Evolutionary conservation across 139 green algal genomes (phyloP).

Genomic region (Coccomyxa sp.): DNA sequence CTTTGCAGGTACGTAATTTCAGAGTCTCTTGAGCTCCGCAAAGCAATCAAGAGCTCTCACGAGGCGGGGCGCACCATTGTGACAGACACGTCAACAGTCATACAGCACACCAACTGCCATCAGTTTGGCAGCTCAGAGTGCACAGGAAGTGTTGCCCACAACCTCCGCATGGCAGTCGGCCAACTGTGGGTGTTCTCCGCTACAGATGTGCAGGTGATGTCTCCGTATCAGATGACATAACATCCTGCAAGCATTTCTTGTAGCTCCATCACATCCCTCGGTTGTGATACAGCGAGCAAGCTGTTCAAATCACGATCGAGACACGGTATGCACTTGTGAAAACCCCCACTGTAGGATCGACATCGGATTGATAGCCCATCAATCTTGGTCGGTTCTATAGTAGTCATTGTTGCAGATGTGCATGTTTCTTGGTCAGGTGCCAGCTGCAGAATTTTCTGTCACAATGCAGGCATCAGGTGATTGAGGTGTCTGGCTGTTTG

Average conservation of each 20-base stretch:
- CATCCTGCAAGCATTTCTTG: neutral
- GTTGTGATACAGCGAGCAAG: neutral
- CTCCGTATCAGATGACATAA: neutral
- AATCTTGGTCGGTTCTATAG: neutral
- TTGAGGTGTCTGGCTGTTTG: neutral
- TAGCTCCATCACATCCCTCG: neutral
- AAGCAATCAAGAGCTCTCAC: neutral
- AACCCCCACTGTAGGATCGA: no score
- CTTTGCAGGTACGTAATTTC: neutral
- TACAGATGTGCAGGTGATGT: neutral
- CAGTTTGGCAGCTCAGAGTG: neutral
- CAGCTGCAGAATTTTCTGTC: no score
- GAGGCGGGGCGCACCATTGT: neutral
- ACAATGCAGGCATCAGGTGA: neutral
- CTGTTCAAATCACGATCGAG: no score
- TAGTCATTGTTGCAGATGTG: neutral
- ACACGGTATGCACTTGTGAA: neutral
- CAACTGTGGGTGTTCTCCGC: neutral
- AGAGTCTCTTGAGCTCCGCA: neutral
- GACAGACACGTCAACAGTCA: neutral
- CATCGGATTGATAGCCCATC: no score
- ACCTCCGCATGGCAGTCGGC: neutral
- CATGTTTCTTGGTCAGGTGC: neutral
- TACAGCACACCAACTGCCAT: neutral
- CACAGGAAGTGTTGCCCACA: neutral